phyloP scores from a whole-genome alignment of 1,139 yeast species.

The Diutina catenulata region DNA sequence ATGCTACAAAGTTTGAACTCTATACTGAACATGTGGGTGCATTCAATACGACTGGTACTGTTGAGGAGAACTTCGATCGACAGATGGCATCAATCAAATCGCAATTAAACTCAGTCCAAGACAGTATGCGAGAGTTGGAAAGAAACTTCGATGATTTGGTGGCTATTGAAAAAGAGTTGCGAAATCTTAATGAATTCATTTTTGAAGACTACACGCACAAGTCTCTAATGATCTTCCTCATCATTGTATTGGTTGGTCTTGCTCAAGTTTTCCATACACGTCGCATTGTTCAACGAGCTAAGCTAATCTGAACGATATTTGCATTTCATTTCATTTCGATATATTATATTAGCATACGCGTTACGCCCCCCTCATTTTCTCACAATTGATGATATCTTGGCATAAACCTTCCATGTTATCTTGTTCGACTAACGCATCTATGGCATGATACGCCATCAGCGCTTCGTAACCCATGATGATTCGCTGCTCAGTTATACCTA shows the following conservation, averaged over 20 bases:
- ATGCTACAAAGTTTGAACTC: conserved; percentile 24
- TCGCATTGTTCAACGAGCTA: no score
- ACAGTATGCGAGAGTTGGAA: conserved; percentile 19
- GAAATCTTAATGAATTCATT: conserved; percentile 31
- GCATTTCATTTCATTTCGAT: no score
- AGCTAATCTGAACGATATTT: no score
- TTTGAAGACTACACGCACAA: conserved; percentile 21
- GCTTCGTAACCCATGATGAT: conserved; percentile 81
- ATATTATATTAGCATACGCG: no score
- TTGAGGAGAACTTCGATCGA: conserved; percentile 23
- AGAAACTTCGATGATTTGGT: conserved; percentile 17
- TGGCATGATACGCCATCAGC: conserved; percentile 63
- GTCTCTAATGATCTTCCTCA: conserved; percentile 14
- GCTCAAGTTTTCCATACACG: background rate
- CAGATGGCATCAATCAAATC: conserved; percentile 18
- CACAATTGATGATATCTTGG: conserved; percentile 58
- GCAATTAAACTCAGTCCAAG: conserved; percentile 22
- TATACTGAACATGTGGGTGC: conserved; percentile 25
- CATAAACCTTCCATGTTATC: conserved; percentile 70
- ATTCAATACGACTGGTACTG: conserved; percentile 14
- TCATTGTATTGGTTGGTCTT: background rate
- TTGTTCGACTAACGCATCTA: conserved; percentile 63
- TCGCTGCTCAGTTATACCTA: conserved; percentile 78
- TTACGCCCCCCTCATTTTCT: conserved; percentile 47
- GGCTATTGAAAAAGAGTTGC: conserved; percentile 22